These are phyloP conservation scores for Rasamsonia emersonii DNA, from an alignment of 2,329 filamentous ascomycete genomes.

Conservation along the genomic window DNA sequence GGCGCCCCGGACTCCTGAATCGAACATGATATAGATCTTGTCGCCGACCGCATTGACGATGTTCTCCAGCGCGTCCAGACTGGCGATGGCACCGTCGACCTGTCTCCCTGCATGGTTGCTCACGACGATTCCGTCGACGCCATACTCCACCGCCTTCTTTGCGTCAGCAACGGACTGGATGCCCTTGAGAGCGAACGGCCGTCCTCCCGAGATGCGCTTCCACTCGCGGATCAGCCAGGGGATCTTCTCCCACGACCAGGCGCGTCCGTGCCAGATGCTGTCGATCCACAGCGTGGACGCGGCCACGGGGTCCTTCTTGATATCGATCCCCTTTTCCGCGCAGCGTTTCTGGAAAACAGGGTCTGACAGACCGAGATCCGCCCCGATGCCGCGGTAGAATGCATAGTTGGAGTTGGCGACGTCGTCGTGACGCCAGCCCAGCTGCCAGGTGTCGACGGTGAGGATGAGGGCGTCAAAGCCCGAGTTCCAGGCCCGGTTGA, in stretches of 20 bases:
- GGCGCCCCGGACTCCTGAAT: slow-evolving; percentile 50
- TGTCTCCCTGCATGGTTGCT: slow-evolving; percentile 64
- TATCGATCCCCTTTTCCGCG: slow-evolving; percentile 45
- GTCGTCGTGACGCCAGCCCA: slow-evolving; percentile 55
- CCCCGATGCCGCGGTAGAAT: slow-evolving; percentile 53
- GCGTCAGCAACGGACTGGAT: slow-evolving; percentile 62
- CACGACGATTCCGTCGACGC: slow-evolving; percentile 59
- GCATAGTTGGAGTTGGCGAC: slow-evolving; percentile 51
- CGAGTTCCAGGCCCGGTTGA: slow-evolving; percentile 45
- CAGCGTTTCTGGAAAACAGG: slow-evolving; percentile 51
- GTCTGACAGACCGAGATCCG: slow-evolving; percentile 50
- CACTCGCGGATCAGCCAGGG: slow-evolving; percentile 55
- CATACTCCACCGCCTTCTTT: slow-evolving; percentile 48
- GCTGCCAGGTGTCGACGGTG: slow-evolving; percentile 56
- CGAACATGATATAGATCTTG: slow-evolving; percentile 49
- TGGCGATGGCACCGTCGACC: slow-evolving; percentile 53
- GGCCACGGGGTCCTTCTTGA: slow-evolving; percentile 41
- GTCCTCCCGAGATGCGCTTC: slow-evolving; percentile 45
- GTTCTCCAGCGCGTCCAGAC: slow-evolving; percentile 51
- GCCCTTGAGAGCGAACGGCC: slow-evolving; percentile 58
- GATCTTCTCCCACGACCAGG: slow-evolving; percentile 59
- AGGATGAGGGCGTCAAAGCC: slow-evolving; percentile 53
- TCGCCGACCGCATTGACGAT: slow-evolving; percentile 47
- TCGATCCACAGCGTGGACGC: slow-evolving; percentile 57
- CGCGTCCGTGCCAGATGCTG: slow-evolving; percentile 55